A percentile compares a stretch with the other conserved stretches of the same genome.
phyloP scores from a whole-genome alignment of 768 basidiomycete species.

The Gymnopilus junonius region DNA sequence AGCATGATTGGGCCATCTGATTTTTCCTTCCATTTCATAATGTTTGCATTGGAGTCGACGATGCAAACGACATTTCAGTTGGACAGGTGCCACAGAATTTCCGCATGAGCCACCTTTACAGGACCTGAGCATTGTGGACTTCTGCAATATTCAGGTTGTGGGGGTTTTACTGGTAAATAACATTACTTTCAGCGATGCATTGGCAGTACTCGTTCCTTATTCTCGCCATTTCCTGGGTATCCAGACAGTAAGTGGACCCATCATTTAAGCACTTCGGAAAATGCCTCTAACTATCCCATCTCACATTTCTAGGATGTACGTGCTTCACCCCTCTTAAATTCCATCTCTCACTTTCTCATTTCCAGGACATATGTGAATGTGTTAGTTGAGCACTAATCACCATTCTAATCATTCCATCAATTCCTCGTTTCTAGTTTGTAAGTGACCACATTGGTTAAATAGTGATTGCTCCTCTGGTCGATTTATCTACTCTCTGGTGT shows the following conservation, averaged over 20 bases:
- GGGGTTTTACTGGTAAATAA: no score
- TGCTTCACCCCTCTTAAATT: not conserved
- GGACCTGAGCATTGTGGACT: not conserved
- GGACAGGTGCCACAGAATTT: not conserved
- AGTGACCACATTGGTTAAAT: not conserved
- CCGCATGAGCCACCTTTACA: not conserved
- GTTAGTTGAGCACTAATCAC: no score
- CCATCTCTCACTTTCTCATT: not conserved
- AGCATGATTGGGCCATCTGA: not conserved
- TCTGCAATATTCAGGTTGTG: conserved; percentile 1
- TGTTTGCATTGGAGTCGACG: not conserved
- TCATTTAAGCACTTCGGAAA: not conserved
- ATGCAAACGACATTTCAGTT: not conserved
- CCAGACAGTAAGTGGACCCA: not conserved
- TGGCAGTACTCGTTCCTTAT: no score
- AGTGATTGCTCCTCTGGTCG: not conserved
- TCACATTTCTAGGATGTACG: not conserved
- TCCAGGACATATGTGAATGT: not conserved
- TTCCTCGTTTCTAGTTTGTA: not conserved
- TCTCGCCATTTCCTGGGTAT: not conserved
- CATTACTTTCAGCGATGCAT: not conserved
- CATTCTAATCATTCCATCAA: not conserved
- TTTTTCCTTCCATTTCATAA: not conserved
- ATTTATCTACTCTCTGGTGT: not conserved
- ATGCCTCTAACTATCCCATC: not conserved